Conservation (phyloP, 768 basidiomycete genomes). For the Pisolithus albus region DNA sequence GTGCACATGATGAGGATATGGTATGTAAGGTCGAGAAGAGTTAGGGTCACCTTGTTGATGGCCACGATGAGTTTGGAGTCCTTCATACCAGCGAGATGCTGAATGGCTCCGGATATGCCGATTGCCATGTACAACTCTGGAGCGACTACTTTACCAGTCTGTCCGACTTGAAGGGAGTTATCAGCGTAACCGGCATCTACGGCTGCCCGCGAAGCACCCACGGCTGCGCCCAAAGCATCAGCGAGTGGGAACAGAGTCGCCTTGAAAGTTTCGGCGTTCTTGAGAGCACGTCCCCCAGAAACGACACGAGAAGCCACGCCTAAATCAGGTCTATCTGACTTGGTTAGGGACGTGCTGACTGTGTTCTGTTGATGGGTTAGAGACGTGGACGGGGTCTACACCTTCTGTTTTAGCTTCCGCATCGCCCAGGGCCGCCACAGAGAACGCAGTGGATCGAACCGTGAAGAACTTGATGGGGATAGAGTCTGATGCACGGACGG, state of each 20-base stretch:
- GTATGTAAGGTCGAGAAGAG: background rate
- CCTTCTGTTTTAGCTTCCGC: slow-evolving; percentile 53
- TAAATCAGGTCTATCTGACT: slow-evolving; percentile 90
- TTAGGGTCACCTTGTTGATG: slow-evolving; percentile 75
- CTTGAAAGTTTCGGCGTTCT: slow-evolving; percentile 91
- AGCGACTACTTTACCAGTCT: slow-evolving; percentile 98
- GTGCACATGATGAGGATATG: slow-evolving; percentile 11
- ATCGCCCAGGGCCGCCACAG: slow-evolving; percentile 48
- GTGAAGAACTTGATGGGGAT: slow-evolving; percentile 91
- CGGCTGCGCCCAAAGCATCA: slow-evolving; percentile 87
- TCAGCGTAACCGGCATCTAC: slow-evolving; percentile 98
- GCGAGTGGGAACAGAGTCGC: slow-evolving; percentile 84
- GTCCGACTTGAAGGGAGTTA: slow-evolving; percentile 97
- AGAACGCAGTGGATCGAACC: slow-evolving; percentile 86
- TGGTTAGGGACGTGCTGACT: slow-evolving; percentile 70
- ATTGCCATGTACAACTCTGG: slow-evolving; percentile 94
- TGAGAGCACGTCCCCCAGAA: slow-evolving; percentile 92
- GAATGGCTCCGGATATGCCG: slow-evolving; percentile 97
- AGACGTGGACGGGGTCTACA: slow-evolving; percentile 56
- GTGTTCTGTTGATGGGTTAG: slow-evolving; percentile 49
- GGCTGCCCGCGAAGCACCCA: slow-evolving; percentile 96
- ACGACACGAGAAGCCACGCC: slow-evolving; percentile 83
- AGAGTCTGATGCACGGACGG: slow-evolving; percentile 71
- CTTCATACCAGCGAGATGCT: slow-evolving; percentile 99
- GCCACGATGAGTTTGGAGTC: slow-evolving; percentile 98